Percentiles rank a stretch among this genome's conserved stretches.
Evolutionary conservation across 495 filamentous ascomycete species (phyloP).

Genomic region (Penicillium odoratum): DNA sequence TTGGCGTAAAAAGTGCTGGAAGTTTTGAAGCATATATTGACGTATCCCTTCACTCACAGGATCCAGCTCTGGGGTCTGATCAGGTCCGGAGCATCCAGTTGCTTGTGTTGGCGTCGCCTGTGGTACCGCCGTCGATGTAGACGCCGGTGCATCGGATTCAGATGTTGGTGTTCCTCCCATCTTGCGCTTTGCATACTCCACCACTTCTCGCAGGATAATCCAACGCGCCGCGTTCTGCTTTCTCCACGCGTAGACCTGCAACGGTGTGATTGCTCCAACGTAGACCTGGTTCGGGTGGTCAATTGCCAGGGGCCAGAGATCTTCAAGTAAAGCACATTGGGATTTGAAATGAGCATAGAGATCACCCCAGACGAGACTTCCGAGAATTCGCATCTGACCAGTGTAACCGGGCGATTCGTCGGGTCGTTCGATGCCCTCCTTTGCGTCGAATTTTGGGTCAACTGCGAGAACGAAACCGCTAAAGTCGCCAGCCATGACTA

Average conservation of each 20-base stretch:
- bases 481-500: constrained; percentile 20
- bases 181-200: constrained; percentile 10
- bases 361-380: constrained; percentile 37
- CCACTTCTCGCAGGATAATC: constrained; percentile 8
- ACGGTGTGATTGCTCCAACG: constrained; percentile 24
- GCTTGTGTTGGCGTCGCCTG: not conserved
- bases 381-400: constrained; percentile 34
- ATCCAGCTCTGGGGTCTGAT: not conserved
- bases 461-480: constrained; percentile 30
- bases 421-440: constrained; percentile 13
- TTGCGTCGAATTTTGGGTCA: constrained; percentile 21
- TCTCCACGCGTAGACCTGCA: constrained; percentile 18
- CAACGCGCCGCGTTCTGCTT: constrained; percentile 23
- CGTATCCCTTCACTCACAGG: not conserved
- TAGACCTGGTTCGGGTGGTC: constrained; percentile 38
- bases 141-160: not conserved
- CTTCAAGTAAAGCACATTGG: constrained; percentile 16
- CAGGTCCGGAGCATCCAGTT: not conserved
- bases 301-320: constrained; percentile 32
- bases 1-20: constrained; percentile 6
- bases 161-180: not conserved
- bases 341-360: constrained; percentile 23
- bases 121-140: not conserved
- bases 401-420: constrained; percentile 25
- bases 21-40: constrained; percentile 6